Evolutionary conservation across 371 early-diverging fungal species (phyloP).

Genomic region (Circinella umbellata): DNA sequence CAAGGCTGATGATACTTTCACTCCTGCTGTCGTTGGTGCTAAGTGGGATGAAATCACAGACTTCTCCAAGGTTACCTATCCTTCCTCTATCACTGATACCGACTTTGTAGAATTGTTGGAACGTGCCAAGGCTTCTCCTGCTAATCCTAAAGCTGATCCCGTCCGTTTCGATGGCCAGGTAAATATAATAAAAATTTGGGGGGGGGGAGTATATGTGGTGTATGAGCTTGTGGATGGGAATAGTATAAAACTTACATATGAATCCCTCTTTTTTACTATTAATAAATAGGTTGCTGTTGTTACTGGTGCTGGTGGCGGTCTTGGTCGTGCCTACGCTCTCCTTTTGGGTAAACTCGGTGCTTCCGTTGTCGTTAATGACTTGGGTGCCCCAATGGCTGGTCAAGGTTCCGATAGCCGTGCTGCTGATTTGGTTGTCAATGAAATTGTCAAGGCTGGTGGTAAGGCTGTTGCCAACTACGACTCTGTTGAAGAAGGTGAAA

Average conservation of each 20-base stretch:
- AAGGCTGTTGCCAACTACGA: constrained; percentile 98
- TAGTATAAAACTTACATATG: no score
- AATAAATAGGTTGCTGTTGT: constrained; percentile 74
- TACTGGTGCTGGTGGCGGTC: constrained; percentile 93
- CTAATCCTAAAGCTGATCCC: constrained; percentile 62
- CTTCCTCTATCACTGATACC: constrained; percentile 77
- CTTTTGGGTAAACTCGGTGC: constrained; percentile 84
- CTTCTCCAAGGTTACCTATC: constrained; percentile 78
- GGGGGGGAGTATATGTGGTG: neutral
- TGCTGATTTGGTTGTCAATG: constrained; percentile 96
- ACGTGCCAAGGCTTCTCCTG: constrained; percentile 68
- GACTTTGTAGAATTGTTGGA: constrained; percentile 87
- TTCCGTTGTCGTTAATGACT: constrained; percentile 91
- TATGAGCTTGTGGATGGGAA: no score
- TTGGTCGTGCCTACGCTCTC: constrained; percentile 89
- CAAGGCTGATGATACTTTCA: constrained; percentile 76
- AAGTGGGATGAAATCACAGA: constrained; percentile 74
- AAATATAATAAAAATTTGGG: neutral
- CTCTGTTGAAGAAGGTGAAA: constrained; percentile 96
- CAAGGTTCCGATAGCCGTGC: constrained; percentile 76
- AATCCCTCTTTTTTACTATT: neutral
- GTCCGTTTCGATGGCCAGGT: constrained; percentile 80
- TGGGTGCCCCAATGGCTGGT: constrained; percentile 67
- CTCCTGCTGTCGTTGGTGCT: constrained; percentile 10
- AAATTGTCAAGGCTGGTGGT: constrained; percentile 92